A percentile compares a stretch with the other conserved stretches of the same genome.
Evolutionary conservation across 371 early-diverging fungal species (phyloP).

Genomic region (Mucor mucedo): DNA sequence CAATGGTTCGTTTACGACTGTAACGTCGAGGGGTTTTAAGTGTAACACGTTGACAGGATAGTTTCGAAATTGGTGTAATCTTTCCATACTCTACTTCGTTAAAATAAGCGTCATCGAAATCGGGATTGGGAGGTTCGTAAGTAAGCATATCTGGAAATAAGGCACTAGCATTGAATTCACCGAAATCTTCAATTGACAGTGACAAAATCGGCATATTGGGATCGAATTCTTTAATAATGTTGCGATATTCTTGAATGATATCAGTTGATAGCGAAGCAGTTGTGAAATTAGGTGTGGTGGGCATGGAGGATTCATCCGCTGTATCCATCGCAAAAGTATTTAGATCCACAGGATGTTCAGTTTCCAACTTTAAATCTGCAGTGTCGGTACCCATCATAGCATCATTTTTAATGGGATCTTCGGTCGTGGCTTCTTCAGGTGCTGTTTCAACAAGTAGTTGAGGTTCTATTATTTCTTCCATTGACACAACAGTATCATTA

Average conservation of each 20-base stretch:
- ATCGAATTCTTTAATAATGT: conserved; percentile 28
- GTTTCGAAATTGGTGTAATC: conserved; percentile 40
- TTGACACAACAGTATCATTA: neutral
- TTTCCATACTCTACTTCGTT: conserved; percentile 46
- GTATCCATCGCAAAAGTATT: conserved; percentile 1
- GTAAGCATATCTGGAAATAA: conserved; percentile 51
- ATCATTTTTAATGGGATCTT: conserved; percentile 19
- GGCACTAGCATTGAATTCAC: conserved; percentile 31
- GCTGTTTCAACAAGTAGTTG: conserved; percentile 2
- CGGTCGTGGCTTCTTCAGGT: neutral
- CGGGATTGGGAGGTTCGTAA: conserved; percentile 52
- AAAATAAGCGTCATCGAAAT: conserved; percentile 49
- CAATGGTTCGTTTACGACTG: conserved; percentile 46
- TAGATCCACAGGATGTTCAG: neutral
- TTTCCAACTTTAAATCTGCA: neutral
- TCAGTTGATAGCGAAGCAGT: conserved; percentile 17
- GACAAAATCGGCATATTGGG: conserved; percentile 34
- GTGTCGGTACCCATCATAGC: conserved; percentile 23
- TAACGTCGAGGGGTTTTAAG: conserved; percentile 46
- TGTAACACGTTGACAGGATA: conserved; percentile 44
- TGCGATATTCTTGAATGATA: conserved; percentile 30
- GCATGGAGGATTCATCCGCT: conserved; percentile 20
- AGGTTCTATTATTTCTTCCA: neutral
- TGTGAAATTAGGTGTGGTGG: conserved; percentile 26
- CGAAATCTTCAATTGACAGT: conserved; percentile 34